Percentiles rank a stretch among this genome's conserved stretches.
Conservation (phyloP, 1,284 basidiomycete genomes). For the Butyriboletus regius region DNA sequence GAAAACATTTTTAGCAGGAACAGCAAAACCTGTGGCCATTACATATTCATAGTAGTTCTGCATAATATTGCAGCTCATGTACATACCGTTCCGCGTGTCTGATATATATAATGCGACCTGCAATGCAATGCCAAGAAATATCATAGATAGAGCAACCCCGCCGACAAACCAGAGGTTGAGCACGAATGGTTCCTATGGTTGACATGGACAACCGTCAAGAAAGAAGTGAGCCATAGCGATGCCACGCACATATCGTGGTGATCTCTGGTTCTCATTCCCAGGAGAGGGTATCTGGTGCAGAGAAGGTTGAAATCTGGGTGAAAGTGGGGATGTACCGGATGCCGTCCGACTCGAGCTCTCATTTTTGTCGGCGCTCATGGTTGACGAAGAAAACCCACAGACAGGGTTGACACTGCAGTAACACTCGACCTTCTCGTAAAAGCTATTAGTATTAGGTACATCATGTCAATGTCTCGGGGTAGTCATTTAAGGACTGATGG, state of each 20-base stretch:
- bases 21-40: conserved; percentile 42
- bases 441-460: no score
- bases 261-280: conserved; percentile 26
- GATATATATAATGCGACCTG: conserved; percentile 43
- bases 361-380: conserved; percentile 13
- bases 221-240: not conserved
- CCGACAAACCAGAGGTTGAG: conserved; percentile 41
- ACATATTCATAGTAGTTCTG: not conserved
- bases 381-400: not conserved
- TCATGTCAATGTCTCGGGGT: no score
- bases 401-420: not conserved
- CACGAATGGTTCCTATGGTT: conserved; percentile 40
- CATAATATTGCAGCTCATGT: not conserved
- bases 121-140: conserved; percentile 44
- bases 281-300: conserved; percentile 44
- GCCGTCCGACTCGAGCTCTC: not conserved
- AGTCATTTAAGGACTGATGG: not conserved
- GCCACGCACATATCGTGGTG: conserved; percentile 41
- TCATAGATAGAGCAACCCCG: conserved; percentile 38
- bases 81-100: conserved; percentile 38
- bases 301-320: conserved; percentile 35
- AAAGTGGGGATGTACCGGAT: conserved; percentile 8
- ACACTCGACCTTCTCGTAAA: not conserved
- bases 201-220: not conserved
- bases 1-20: conserved; percentile 46